Evolutionary conservation across 495 filamentous ascomycete genomes (phyloP), one percentile per base, ranked within the genome.

Genomic region (Neurospora tetraspora): DNA sequence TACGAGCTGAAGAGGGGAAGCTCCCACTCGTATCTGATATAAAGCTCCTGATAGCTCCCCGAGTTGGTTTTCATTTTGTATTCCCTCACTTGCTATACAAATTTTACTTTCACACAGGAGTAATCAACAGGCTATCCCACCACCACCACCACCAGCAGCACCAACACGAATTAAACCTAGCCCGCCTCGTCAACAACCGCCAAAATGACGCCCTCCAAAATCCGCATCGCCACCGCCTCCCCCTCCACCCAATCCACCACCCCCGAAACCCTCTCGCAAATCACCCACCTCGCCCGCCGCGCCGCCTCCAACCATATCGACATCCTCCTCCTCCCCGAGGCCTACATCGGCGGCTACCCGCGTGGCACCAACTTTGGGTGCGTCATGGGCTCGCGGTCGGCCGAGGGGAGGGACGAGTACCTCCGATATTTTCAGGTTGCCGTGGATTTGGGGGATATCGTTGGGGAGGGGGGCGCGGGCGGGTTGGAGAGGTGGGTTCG

Each of bases 281-380:
- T 97, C 20, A 82, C 87, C 68, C 73, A 78, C 12, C 88, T 90
- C 23, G 87, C 90, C 37, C 72, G 72, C 1, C 72, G 75, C 4
- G 91, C 91, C 5, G 83, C 86, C 0, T 70, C 71, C 1, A 78
- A 82, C n/a, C 85, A 87, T 38, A 86, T 92, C 36, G 87, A 95
- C 77, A 86, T 98, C 69, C 82, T 98, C 20, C 88, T 98, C 53
- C 96, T 97, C 76, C 95, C 95, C 0, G 95, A 98, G 83, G 95
- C 95, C 36, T 98, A 93, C 79, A 86, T 98, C 0, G 95, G 95
- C 23, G 95, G 95, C 10, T 98, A 98, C 77, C 95, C 95, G 16
- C 91, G 95, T 31, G 91, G 91, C n/a, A 90, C 89, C 72, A 83
- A 83, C 68, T 97, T 97, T 75, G 94, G 93, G 14, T 86, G 88